Evolutionary conservation across 345 rosid species (phyloP).

Genomic region (Aethionema arabicum): DNA sequence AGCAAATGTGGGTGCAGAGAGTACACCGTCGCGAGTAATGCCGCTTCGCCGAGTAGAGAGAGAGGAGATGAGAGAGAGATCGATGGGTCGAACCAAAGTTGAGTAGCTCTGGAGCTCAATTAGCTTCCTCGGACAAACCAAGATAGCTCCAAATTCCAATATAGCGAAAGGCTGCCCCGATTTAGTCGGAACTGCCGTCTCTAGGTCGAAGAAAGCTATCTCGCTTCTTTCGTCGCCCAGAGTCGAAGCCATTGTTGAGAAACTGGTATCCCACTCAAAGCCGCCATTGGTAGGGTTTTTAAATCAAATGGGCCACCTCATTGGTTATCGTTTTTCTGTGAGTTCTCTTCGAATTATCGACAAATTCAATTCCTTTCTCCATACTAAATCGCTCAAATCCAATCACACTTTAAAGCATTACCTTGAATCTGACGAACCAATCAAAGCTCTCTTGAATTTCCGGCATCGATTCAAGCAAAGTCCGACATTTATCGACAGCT

Average conservation of each 20-base stretch:
- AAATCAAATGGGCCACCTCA: slow-evolving; percentile 6
- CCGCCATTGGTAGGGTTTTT: background rate
- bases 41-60: slow-evolving; percentile 67
- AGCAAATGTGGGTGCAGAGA: slow-evolving; percentile 55
- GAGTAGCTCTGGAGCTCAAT: slow-evolving; percentile 66
- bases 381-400: slow-evolving; percentile 34
- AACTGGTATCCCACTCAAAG: background rate
- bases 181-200: slow-evolving; percentile 68
- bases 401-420: slow-evolving; percentile 34
- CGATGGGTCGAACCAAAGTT: slow-evolving; percentile 69
- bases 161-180: slow-evolving; percentile 53
- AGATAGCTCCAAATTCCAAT: slow-evolving; percentile 88
- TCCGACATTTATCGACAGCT: slow-evolving; percentile 37
- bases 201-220: slow-evolving; percentile 82
- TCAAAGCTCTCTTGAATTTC: slow-evolving; percentile 33
- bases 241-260: slow-evolving; percentile 25
- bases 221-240: slow-evolving; percentile 40
- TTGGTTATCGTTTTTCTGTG: slow-evolving; percentile 22
- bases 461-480: slow-evolving; percentile 30
- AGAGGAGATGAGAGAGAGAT: slow-evolving; percentile 55
- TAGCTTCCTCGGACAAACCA: slow-evolving; percentile 77
- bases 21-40: slow-evolving; percentile 56
- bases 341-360: slow-evolving; percentile 7
- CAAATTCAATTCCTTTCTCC: slow-evolving; percentile 23
- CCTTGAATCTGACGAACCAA: slow-evolving; percentile 32